Conservation (phyloP, 164 flowering plant genomes). For the Malania oleifera region DNA sequence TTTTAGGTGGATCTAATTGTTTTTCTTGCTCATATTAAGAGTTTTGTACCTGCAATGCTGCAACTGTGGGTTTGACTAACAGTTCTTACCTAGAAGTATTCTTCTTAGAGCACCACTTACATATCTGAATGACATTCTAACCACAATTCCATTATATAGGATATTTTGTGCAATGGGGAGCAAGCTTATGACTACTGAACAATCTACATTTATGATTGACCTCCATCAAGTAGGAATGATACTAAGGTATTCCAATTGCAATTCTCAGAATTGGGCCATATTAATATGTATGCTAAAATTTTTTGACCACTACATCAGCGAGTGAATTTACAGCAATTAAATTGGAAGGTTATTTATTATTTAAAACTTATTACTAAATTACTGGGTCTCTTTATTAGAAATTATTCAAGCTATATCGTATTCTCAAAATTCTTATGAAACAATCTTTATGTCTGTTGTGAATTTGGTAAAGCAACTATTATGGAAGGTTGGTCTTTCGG, state of each 20-base stretch:
- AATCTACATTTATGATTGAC: conserved; percentile 96
- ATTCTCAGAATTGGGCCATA: too few relatives aligned
- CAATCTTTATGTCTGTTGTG: conserved; percentile 80
- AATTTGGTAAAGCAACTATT: conserved; percentile 98
- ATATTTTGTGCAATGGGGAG: conserved; percentile 92
- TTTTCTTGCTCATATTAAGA: conserved; percentile 92
- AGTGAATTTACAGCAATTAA: too few relatives aligned
- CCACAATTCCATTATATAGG: conserved; percentile 29
- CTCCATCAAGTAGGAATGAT: conserved; percentile 95
- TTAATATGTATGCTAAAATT: too few relatives aligned
- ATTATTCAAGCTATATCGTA: too few relatives aligned
- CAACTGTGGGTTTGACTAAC: conserved; percentile 90
- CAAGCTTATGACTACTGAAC: conserved; percentile 84
- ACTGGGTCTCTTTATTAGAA: too few relatives aligned
- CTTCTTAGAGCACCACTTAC: neutral
- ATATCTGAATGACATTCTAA: neutral
- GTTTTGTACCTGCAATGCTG: conserved; percentile 96
- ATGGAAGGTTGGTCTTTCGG: conserved; percentile 68
- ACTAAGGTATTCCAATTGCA: conserved; percentile 81
- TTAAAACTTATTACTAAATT: too few relatives aligned
- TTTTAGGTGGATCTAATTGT: conserved; percentile 86
- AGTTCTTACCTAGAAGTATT: conserved; percentile 35
- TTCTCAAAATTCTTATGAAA: too few relatives aligned
- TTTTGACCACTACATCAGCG: too few relatives aligned
- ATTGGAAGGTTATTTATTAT: too few relatives aligned